Conservation (phyloP, 805 yeast species). For the Candida sonorensis region DNA sequence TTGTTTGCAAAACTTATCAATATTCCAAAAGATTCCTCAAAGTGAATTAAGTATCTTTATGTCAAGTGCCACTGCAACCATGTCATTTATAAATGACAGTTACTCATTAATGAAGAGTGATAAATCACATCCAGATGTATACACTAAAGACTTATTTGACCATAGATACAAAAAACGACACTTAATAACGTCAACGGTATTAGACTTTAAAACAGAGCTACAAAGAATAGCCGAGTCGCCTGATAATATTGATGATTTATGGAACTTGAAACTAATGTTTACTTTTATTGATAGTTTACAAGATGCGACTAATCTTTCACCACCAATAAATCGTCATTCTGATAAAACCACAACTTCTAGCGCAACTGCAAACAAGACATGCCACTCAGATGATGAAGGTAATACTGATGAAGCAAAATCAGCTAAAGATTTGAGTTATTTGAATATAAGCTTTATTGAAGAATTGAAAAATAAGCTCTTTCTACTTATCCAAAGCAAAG, state of each 20-base stretch:
- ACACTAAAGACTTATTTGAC: no score
- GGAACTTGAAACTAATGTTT: slow-evolving; percentile 58
- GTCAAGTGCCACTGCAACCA: not conserved
- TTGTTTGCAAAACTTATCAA: slow-evolving; percentile 10
- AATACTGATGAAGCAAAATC: no score
- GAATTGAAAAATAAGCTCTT: slow-evolving; percentile 37
- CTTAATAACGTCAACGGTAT: slow-evolving; percentile 33
- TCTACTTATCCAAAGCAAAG: slow-evolving; percentile 11
- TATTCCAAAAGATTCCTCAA: slow-evolving; percentile 15
- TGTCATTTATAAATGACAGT: not conserved
- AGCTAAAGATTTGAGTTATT: slow-evolving; percentile 31
- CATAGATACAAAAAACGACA: slow-evolving; percentile 10
- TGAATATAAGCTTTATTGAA: slow-evolving; percentile 47
- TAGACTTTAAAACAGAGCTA: slow-evolving; percentile 53
- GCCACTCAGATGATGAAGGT: no score
- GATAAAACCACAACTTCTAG: no score
- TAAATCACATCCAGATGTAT: no score
- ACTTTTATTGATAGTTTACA: slow-evolving; percentile 44
- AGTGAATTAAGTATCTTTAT: slow-evolving; percentile 11
- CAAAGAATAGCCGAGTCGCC: slow-evolving; percentile 36
- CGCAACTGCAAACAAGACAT: no score
- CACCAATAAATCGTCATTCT: no score
- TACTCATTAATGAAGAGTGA: no score
- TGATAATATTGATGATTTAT: slow-evolving; percentile 42
- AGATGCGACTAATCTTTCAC: no score